Base-by-base conservation (phyloP, 805 yeast genomes). In the Spathaspora girioi region DNA sequence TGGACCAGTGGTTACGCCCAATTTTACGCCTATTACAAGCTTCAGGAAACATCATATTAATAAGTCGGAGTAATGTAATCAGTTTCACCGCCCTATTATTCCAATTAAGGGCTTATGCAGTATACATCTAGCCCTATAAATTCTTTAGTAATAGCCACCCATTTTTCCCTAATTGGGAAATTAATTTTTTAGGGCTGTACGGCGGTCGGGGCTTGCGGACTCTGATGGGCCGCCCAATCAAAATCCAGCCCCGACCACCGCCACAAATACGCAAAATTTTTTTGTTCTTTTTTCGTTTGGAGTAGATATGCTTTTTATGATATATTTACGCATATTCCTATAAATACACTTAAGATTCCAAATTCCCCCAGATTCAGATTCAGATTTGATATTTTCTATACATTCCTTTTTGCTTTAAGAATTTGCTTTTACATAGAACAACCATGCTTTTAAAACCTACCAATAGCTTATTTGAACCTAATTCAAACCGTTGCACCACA, bases 361-460 rank as follows among this genome's bases (percentile, higher is more conserved):
- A 29, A 29, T 5, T 29, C 11, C 32, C 32, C 32, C 14, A 9
- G 14, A 9, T 12, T 12, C 29, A 27, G 29, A n/a, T 9, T 12
- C 38, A 47, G 12, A 29, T 17, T 35, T 40, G 8, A 15, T 29
- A 18, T 31, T 29, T 11, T 29, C 29, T 20, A n/a, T 14, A 20
- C 19, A 29, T 46, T 40, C 42, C 3, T 32, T 46, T n/a, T 14
- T n/a, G n/a, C 17, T 19, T 20, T 45, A 29, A 23, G 14, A 45
- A 7, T 9, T 23, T 32, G 23, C 27, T 38, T 17, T 18, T 14
- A 45, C 38, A 20, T 18, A 45, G 9, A 9, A 15, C 15, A 8
- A 50, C 12, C 29, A 51, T 51, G 54, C 43, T 48, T 45, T 38
- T 48, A 48, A 48, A 51, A 29, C 27, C 54, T n/a, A n/a, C n/a